Evolutionary conservation across 305 asterid genomes (phyloP), one percentile per base, ranked within the genome.

Genomic region (Solanum hybrid): DNA sequence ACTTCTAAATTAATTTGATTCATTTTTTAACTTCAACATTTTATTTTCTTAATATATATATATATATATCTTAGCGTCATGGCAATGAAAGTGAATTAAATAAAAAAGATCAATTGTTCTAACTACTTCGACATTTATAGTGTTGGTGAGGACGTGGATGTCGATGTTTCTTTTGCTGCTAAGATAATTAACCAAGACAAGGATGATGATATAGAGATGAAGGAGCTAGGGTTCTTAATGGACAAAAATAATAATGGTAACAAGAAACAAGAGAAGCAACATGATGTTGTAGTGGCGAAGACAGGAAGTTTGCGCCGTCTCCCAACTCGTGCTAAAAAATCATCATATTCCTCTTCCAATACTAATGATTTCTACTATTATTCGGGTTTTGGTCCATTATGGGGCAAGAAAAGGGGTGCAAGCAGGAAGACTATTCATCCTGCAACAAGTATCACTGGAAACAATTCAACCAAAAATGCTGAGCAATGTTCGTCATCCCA

Each of bases 301-400:
- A 28, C 1, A 7, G 5, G 2, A 18, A 89, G 31, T 76, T 4
- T 13, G 0, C 36, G 36, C 7, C 31, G 83, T 3, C 93, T 94
- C 8, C 92, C 92, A 4, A 20, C 93, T 29, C 92, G 93, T 2
- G 88, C 89, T 13, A 93, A 90, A 87, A 95, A 89, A 67, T 61
- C 87, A 4, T 79, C 94, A 1, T 73, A 73, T 73, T 86, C 94
- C 4, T 82, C 24, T 82, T 40, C 8, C 36, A 8, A 28, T 26
- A 35, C 26, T 4, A 26, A 28, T 18, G 95, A 93, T 24, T 95
- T 92, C 76, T 94, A 93, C 84, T 95, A 95, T 88, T 95, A 96
- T 88, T 93, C 96, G 0, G 96, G 96, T 2, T 95, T 96, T 51
- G 96, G 98, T 12, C 97, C 97, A 0, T 92, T 92, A 0, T 94